These are phyloP conservation scores for Rubia balearica DNA, from an alignment of 305 asterid genomes.

Conservation along the genomic window DNA sequence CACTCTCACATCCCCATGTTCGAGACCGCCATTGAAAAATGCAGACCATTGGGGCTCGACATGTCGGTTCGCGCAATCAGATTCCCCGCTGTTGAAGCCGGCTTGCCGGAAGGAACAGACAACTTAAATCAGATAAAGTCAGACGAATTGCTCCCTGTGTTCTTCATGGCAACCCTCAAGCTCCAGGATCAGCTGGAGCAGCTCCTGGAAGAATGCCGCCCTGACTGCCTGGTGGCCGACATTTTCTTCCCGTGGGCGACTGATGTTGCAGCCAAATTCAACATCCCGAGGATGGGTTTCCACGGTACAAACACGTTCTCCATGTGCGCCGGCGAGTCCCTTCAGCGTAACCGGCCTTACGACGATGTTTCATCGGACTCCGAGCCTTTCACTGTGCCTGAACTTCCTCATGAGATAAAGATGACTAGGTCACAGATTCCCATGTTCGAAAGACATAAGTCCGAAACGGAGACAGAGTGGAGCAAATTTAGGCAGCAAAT, in stretches of 20 bases:
- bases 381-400: not conserved
- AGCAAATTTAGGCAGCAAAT: not conserved
- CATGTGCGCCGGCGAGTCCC: conserved; percentile 18
- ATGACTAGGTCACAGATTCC: not conserved
- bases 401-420: not conserved
- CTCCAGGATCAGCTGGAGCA: conserved; percentile 4
- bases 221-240: conserved; percentile 34
- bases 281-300: conserved; percentile 34
- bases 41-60: not conserved
- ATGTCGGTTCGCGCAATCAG: not conserved
- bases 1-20: conserved; percentile 1
- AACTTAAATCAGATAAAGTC: not conserved
- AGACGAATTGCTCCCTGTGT: not conserved
- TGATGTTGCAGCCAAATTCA: conserved; percentile 26
- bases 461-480: conserved; percentile 15
- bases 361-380: conserved; percentile 16
- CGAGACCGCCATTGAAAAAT: not conserved
- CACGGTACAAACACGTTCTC: conserved; percentile 23
- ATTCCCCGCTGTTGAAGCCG: not conserved
- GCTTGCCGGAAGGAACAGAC: not conserved
- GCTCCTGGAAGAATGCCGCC: conserved; percentile 22
- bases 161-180: not conserved
- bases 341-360: conserved; percentile 27
- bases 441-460: not conserved
- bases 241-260: conserved; percentile 35